Evolutionary conservation across 1,139 yeast genomes (phyloP).

Genomic region (Zygoascus sp.): DNA sequence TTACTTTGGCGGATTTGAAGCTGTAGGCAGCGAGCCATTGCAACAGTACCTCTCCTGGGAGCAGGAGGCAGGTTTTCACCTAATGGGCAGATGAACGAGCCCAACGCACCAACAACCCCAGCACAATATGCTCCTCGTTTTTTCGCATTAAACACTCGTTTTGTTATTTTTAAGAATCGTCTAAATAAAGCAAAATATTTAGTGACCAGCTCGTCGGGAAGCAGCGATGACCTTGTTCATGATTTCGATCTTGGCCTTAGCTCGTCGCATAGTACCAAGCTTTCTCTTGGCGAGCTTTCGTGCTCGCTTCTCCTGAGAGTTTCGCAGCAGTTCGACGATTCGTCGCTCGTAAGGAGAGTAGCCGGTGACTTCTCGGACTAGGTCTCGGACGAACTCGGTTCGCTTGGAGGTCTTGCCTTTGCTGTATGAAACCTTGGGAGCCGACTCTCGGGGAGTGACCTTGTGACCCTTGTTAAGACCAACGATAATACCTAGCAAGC

Average conservation of each 20-base stretch:
- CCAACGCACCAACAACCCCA: no score
- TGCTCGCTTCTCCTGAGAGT: conserved; percentile 99
- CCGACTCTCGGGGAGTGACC: conserved; percentile 88
- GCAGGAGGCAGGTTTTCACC: no score
- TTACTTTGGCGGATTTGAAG: no score
- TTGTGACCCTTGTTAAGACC: conserved; percentile 99
- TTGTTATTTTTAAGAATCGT: conserved; percentile 8
- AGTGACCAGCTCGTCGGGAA: conserved; percentile 67
- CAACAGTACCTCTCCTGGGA: no score
- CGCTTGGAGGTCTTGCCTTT: conserved; percentile 97
- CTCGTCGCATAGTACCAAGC: conserved; percentile 99
- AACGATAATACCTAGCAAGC: conserved; percentile 80
- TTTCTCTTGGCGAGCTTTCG: conserved; percentile 99
- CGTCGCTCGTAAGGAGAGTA: conserved; percentile 99
- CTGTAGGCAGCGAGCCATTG: no score
- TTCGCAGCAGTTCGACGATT: conserved; percentile 98
- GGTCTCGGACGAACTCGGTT: conserved; percentile 90
- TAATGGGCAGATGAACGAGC: no score
- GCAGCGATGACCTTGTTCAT: conserved; percentile 96
- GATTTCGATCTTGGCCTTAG: conserved; percentile 99
- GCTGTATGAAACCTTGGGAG: conserved; percentile 93
- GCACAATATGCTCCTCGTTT: no score
- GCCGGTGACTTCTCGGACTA: conserved; percentile 96
- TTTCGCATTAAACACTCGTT: conserved; percentile 7
- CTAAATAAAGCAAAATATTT: conserved; percentile 15